phyloP scores from a whole-genome alignment of 176 grass and related monocot species.

The Puccinellia tenuiflora region DNA sequence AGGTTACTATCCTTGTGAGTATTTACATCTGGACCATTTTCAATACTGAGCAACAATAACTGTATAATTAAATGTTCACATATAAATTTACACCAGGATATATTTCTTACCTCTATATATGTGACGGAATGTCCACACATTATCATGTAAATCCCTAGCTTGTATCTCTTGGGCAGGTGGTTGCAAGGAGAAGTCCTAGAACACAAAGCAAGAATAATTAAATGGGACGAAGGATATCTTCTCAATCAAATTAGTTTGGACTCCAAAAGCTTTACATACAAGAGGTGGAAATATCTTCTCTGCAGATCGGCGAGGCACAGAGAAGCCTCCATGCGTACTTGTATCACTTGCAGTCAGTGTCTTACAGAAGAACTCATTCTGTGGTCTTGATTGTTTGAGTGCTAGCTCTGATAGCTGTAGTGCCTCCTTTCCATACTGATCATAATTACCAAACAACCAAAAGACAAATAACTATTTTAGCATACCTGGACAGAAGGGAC shows the following conservation, averaged over 20 bases:
- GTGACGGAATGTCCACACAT: constrained; percentile 64
- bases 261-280: constrained; percentile 18
- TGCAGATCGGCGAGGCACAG: constrained; percentile 59
- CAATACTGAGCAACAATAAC: background rate
- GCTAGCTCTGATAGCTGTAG: constrained; percentile 55
- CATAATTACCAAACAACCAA: background rate
- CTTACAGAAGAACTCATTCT: constrained; percentile 71
- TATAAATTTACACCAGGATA: background rate
- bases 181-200: constrained; percentile 64
- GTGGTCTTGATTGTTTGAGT: constrained; percentile 51
- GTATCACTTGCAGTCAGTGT: constrained; percentile 73
- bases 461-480: background rate
- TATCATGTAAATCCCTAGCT: constrained; percentile 65
- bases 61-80: background rate
- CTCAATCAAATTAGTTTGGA: background rate
- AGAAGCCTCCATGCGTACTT: constrained; percentile 72
- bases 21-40: background rate
- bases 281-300: constrained; percentile 68
- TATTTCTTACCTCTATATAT: constrained; percentile 54
- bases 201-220: background rate
- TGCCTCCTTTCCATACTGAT: constrained; percentile 63
- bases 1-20: background rate
- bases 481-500: background rate
- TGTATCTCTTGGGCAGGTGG: constrained; percentile 62
- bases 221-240: background rate